These are phyloP conservation scores for Inga leiocalycina DNA, from an alignment of 306 rosid species.

Conservation along the genomic window DNA sequence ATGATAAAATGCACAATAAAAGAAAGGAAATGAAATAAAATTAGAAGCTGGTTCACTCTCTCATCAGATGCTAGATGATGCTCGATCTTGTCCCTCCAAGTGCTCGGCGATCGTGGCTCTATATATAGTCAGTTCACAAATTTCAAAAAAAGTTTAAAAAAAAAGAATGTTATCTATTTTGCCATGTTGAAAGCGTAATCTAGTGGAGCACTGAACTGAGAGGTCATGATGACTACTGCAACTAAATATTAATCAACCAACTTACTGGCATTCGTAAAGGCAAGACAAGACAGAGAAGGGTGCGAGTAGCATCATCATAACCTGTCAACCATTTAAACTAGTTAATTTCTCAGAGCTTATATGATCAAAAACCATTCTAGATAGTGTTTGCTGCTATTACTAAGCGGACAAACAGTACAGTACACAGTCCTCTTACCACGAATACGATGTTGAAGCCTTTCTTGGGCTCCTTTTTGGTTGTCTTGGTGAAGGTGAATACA, in stretches of 20 bases:
- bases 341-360: background rate
- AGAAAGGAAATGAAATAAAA: background rate
- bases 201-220: background rate
- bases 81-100: background rate
- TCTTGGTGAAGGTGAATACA: background rate
- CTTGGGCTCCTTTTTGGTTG: background rate
- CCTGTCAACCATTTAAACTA: slow-evolving; percentile 2
- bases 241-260: background rate
- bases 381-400: background rate
- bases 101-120: background rate
- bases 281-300: slow-evolving; percentile 16
- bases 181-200: background rate
- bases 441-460: background rate
- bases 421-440: background rate
- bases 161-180: too few species aligned
- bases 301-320: background rate
- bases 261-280: slow-evolving; percentile 30
- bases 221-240: background rate
- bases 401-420: background rate
- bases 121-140: background rate
- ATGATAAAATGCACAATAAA: background rate
- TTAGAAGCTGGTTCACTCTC: background rate
- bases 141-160: background rate
- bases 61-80: background rate
- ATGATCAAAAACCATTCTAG: background rate